Evolutionary conservation across 495 filamentous ascomycete species (phyloP).

Genomic region (Neurospora tetrasperma): DNA sequence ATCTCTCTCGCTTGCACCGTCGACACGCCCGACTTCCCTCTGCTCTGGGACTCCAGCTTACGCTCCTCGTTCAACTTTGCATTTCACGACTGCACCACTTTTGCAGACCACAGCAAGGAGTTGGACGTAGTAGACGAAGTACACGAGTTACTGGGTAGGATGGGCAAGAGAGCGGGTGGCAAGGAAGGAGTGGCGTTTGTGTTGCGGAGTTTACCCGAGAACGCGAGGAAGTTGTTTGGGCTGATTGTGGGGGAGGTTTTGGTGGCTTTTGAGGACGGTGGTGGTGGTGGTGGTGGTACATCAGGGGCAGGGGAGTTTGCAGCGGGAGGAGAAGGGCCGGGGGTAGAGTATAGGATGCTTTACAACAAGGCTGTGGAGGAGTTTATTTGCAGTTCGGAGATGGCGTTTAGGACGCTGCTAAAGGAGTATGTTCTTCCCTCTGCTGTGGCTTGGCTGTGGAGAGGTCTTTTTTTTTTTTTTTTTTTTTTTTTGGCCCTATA

Average conservation of each 20-base stretch:
- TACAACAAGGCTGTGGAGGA: constrained; percentile 95
- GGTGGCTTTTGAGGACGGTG: constrained; percentile 50
- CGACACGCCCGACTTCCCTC: constrained; percentile 74
- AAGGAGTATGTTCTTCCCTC: constrained; percentile 60
- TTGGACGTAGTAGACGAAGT: constrained; percentile 79
- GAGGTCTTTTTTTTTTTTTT: no score
- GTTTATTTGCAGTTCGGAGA: constrained; percentile 92
- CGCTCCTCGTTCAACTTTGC: constrained; percentile 71
- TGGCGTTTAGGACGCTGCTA: constrained; percentile 83
- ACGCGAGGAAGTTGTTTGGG: constrained; percentile 76
- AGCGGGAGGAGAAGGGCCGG: constrained; percentile 25
- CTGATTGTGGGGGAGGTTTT: constrained; percentile 77
- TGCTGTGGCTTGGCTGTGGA: background rate
- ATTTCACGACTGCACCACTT: constrained; percentile 93
- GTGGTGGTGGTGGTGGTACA: constrained; percentile 27
- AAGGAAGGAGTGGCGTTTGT: constrained; percentile 91
- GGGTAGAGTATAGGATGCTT: constrained; percentile 78
- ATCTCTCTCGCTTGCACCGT: constrained; percentile 70
- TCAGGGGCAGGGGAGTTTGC: background rate
- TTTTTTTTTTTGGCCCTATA: no score
- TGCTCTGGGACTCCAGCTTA: constrained; percentile 82
- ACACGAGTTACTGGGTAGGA: constrained; percentile 73
- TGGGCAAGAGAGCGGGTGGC: constrained; percentile 71
- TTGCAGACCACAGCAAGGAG: constrained; percentile 42
- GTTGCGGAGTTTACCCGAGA: constrained; percentile 78